Evolutionary conservation across 352 stramenopile species (phyloP).

Genomic region (Discostella stelligera): DNA sequence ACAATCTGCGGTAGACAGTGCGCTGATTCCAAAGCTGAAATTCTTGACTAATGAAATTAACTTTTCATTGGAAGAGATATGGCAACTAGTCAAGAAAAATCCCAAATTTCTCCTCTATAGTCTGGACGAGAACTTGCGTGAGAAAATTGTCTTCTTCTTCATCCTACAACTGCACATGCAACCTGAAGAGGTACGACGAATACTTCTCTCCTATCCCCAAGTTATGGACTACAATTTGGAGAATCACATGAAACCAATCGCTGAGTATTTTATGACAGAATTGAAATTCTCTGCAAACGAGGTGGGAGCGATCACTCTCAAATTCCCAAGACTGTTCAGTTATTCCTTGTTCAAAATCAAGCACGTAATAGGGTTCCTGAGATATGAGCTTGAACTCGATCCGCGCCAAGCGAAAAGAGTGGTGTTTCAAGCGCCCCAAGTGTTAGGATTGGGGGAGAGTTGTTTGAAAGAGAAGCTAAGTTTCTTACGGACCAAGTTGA

Average conservation of each 20-base stretch:
- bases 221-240: conserved; percentile 78
- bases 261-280: conserved; percentile 65
- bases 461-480: conserved; percentile 63
- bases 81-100: conserved; percentile 59
- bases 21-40: conserved; percentile 54
- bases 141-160: conserved; percentile 77
- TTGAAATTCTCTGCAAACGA: conserved; percentile 58
- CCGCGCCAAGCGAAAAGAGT: conserved; percentile 63
- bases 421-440: conserved; percentile 71
- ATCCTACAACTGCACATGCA: conserved; percentile 69
- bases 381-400: conserved; percentile 64
- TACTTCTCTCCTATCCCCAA: conserved; percentile 65
- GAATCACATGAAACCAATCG: conserved; percentile 69
- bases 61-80: conserved; percentile 56
- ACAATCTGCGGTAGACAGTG: conserved; percentile 47
- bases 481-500: conserved; percentile 48
- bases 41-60: conserved; percentile 68
- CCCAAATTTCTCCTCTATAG: conserved; percentile 66
- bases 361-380: conserved; percentile 62
- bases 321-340: conserved; percentile 69
- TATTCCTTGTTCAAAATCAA: conserved; percentile 73
- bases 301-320: conserved; percentile 58
- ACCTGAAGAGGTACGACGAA: conserved; percentile 53
- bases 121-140: conserved; percentile 66
- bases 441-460: conserved; percentile 51